phyloP scores from a whole-genome alignment of 2,329 filamentous ascomycete species.

The Didymella sp. region DNA sequence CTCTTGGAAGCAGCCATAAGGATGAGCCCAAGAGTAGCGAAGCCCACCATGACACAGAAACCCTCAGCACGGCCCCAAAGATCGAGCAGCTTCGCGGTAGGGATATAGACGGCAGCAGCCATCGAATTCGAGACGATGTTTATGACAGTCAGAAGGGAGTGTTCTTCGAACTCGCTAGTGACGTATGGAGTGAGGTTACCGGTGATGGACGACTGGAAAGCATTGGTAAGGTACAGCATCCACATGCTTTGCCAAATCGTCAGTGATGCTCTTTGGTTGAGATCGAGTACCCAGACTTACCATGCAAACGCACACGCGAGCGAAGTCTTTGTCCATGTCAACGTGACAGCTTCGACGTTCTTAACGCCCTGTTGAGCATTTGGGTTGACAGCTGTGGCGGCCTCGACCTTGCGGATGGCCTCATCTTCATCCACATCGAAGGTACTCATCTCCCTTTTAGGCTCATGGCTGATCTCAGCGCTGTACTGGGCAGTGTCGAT shows the following conservation, averaged over 20 bases:
- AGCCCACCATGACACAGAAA: conserved; percentile 43
- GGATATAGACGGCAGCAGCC: conserved; percentile 47
- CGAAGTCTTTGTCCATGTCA: conserved; percentile 47
- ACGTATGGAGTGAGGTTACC: conserved; percentile 46
- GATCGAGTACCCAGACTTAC: conserved; percentile 28
- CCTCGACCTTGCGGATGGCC: conserved; percentile 28
- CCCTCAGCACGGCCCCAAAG: conserved; percentile 51
- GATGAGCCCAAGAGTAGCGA: conserved; percentile 56
- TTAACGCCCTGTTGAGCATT: conserved; percentile 45
- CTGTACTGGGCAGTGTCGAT: conserved; percentile 1
- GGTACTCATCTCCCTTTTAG: conserved; percentile 21
- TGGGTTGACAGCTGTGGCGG: conserved; percentile 17
- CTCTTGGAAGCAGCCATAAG: conserved; percentile 69
- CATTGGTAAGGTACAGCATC: conserved; percentile 54
- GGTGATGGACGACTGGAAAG: conserved; percentile 49
- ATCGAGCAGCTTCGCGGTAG: conserved; percentile 50
- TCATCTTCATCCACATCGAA: conserved; percentile 25
- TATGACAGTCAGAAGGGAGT: conserved; percentile 38
- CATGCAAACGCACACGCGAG: conserved; percentile 44
- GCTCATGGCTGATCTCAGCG: conserved; percentile 15
- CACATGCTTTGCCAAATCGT: conserved; percentile 22
- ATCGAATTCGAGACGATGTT: conserved; percentile 35
- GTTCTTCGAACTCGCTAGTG: conserved; percentile 35
- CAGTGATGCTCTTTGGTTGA: neutral
- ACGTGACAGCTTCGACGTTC: conserved; percentile 48